These are phyloP conservation scores for Castanea crenata DNA, from an alignment of 306 rosid genomes.

Conservation along the genomic window DNA sequence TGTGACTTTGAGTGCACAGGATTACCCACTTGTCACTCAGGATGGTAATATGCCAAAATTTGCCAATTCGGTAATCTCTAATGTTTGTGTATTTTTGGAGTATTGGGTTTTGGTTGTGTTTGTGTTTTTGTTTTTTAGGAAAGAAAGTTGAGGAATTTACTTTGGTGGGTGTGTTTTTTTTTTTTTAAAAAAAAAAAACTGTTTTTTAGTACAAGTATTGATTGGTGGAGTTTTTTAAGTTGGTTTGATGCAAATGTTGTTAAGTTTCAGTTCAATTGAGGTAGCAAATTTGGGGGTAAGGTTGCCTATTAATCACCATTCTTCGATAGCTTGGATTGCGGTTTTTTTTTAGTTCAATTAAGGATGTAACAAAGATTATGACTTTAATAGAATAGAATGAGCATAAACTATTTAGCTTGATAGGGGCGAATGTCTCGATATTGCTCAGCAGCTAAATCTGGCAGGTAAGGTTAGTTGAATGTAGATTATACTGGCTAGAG, in stretches of 20 bases:
- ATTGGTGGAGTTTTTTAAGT: neutral
- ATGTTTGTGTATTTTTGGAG: neutral
- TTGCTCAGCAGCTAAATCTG: no score
- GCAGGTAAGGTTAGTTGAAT: no score
- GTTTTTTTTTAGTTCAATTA: no score
- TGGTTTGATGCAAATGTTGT: slow-evolving; percentile 11
- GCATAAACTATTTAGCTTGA: no score
- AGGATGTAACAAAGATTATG: no score
- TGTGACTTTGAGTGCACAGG: slow-evolving; percentile 73
- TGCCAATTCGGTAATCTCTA: slow-evolving; percentile 33
- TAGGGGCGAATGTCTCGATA: no score
- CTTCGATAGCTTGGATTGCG: no score
- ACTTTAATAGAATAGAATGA: no score
- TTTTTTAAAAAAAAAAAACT: neutral
- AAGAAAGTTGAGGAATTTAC: no score
- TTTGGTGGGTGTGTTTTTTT: neutral
- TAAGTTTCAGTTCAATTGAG: neutral
- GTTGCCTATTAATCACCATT: no score
- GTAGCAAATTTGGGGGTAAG: neutral
- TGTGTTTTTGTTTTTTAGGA: neutral
- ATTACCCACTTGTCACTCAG: slow-evolving; percentile 90
- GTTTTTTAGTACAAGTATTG: neutral
- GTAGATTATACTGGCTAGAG: no score
- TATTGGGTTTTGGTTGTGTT: neutral
- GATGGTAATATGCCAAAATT: slow-evolving; percentile 55